Base-by-base conservation (phyloP, 352 stramenopile species). In the Globisporangium spiculum region DNA sequence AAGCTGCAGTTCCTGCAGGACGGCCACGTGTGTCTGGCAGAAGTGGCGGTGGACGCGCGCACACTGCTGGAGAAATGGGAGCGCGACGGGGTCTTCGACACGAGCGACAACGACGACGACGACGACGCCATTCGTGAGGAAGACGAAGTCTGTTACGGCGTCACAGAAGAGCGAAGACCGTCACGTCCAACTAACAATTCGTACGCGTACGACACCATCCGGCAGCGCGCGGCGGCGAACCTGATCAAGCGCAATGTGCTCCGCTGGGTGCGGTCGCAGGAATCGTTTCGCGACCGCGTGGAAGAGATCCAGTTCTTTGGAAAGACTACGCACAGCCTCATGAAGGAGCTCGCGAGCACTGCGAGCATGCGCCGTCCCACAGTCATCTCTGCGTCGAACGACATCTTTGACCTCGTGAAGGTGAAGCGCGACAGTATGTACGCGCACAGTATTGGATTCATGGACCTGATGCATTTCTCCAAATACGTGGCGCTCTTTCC, bases 401-500 rank as follows among this genome's bases (percentile, higher is more conserved):
- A 88, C n/a, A 77, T 89, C 20, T 80, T 89, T 60, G 78, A 76
- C 38, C 58, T 83, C 24, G 67, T 81, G 27, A 81, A 75, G 44
- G 70, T 65, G 6, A 69, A 68, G 27, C 59, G 72, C 10, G 64
- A 75, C 32, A 44, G 63, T 1, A 63, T 75, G 38, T 66, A 66
- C 66, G 66, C 48, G 20, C 63, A 65, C 18, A 76, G 66, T 46
- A 91, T 92, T 24, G 72, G 74, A 8, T 88, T 92, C 50, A 72
- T 66, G 14, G 79, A 90, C 32, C 65, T 92, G 4, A 83, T 91
- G 60, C 78, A 80, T 4, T 92, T 87, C 54, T 79, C 81, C 27
- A 90, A 90, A 65, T 79, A 92, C 72, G 69, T 92, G 46, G 82
- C 82, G 20, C 64, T 91, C 32, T 91, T 86, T 50, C 76, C 84